Evolutionary conservation across 306 rosid species (phyloP).

Genomic region (Prunus campanulata): DNA sequence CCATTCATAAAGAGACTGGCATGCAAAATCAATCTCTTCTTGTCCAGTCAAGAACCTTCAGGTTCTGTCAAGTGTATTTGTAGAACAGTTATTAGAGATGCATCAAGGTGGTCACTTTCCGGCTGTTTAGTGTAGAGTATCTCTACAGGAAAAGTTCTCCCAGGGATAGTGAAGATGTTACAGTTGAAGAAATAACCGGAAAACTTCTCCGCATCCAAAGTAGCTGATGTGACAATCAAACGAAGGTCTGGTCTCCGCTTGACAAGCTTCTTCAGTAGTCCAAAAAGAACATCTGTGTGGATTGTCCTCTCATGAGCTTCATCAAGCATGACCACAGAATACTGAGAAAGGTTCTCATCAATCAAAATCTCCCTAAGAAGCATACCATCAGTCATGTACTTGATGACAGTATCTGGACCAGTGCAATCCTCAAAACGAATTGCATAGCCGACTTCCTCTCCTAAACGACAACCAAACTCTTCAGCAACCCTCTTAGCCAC

Average conservation of each 20-base stretch:
- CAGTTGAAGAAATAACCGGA: background rate
- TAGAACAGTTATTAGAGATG: too few species aligned
- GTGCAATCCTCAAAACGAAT: conserved; percentile 5
- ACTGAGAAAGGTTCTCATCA: background rate
- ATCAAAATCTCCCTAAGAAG: background rate
- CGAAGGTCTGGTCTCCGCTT: background rate
- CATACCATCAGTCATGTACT: background rate
- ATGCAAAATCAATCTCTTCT: too few species aligned
- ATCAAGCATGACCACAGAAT: background rate
- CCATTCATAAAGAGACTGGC: too few species aligned
- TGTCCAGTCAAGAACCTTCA: too few species aligned
- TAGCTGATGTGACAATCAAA: background rate
- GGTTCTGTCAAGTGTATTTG: too few species aligned
- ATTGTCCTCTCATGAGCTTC: conserved; percentile 7
- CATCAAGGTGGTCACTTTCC: too few species aligned
- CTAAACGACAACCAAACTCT: conserved; percentile 4
- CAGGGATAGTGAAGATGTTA: background rate
- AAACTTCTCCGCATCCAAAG: conserved; percentile 2
- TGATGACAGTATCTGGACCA: conserved; percentile 1
- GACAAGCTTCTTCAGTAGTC: background rate
- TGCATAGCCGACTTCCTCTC: background rate
- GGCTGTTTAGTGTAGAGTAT: too few species aligned
- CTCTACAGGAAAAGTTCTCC: too few species aligned
- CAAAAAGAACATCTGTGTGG: background rate
- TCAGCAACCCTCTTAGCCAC: background rate